Evolutionary conservation across 306 rosid genomes (phyloP), one percentile per base, ranked within the genome.

Genomic region (Sicyos edulis): DNA sequence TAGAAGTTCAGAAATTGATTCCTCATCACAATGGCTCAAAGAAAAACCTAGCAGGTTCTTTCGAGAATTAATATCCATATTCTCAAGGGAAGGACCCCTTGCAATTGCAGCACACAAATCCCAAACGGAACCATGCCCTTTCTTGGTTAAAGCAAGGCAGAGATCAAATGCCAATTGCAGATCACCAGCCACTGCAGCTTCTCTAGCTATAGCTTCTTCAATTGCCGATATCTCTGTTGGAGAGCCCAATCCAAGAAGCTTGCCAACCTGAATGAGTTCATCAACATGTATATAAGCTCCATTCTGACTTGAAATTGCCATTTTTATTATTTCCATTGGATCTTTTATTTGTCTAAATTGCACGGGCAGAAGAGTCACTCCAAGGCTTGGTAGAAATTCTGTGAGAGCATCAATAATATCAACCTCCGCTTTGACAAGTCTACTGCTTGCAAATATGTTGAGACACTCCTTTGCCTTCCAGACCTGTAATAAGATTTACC

Each of bases 151-250:
- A 86, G 82, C 88, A 85, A 91, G 89, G 83, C 97, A 93, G 73
- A 93, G 96, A 83, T 91, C 99, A 84, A 91, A 91, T 74, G 99
- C 96, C 85, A 93, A 74, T 78, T 93, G 99, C 70, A 93, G 87
- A 91, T 93, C 99, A 74, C 97, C 97, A 77, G 99, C 95, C 83
- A 91, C 95, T 22, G 99, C 99, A 81, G 99, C 99, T 83, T 93
- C 99, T 89, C 99, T 85, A 72, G 99, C 99, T 80, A 91, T 88
- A 76, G 92, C 92, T 84, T 93, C 99, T 86, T 93, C 95, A 73
- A 93, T 89, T 61, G 86, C 88, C 17, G 92, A 91, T 83, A 88
- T 74, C 50, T 93, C 91, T 63, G 86, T 91, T 62, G 84, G 75
- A 56, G 97, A 88, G 77, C 83, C 83, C 83, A 91, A 81, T 79